Base-by-base conservation (phyloP, 371 early-diverging fungal species). In the Basidiobolus meristosporus region DNA sequence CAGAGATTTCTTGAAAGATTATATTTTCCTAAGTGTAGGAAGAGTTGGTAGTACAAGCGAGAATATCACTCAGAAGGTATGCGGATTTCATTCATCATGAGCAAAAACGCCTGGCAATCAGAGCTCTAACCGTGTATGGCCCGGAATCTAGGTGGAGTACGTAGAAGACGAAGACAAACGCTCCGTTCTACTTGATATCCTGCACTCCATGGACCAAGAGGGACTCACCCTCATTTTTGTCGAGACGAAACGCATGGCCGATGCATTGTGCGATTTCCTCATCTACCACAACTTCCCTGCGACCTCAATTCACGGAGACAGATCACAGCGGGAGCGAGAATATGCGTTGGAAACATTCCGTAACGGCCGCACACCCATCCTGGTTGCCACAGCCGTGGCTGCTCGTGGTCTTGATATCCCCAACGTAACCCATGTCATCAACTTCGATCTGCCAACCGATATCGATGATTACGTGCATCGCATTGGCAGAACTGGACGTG, bases 401-500 rank as follows among this genome's bases (percentile, higher is more conserved):
- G 92, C 98, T 21, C 83, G 99, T 70, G 99, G 99, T 50, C 63
- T 99, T 20, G 99, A 86, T 60, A 83, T 83, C 39, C 76, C 82
- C 47, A 84, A 85, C 43, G 87, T 88, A 35, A 68, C 78, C 22
- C 89, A 90, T 46, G 90, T 92, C 36, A 70, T 90, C 53, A 90
- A 89, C 59, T 96, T 83, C 54, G 97, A 96, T 50, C 66, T 98
- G 47, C 98, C 97, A 28, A 75, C 71, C 5, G 89, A 90, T 57
- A 75, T 77, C 53, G 85, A 87, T 52, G 93, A 92, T 58, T 98
- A 92, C 60, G 89, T 98, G 42, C 98, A 98, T 62, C 79, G 98
- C 54, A 95, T 98, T 47, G 99, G 99, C 51, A 82, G 99, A 63
- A 99, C 99, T 20, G 99, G 98, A 20, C 92, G 99, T 65, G 96